Evolutionary conservation across 2,329 filamentous ascomycete genomes (phyloP).

Genomic region (Verticillium longisporum): DNA sequence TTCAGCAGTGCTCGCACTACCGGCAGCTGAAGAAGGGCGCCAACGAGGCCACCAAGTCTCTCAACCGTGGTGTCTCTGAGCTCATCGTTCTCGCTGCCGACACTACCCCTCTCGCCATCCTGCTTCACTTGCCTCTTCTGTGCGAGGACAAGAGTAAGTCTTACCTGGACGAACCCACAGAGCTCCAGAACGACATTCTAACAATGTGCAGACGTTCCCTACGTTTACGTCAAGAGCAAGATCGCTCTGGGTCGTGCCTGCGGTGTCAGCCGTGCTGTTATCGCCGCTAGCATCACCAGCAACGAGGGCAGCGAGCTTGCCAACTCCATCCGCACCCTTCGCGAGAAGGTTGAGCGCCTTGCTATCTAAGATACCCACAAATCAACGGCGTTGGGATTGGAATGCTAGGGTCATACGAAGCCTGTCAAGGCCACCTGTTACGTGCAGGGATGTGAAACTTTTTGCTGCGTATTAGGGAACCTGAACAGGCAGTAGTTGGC

Average conservation of each 20-base stretch:
- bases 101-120: constrained; percentile 78
- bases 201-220: constrained; percentile 52
- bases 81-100: constrained; percentile 86
- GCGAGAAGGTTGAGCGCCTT: constrained; percentile 92
- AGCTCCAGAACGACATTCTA: constrained; percentile 5
- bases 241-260: constrained; percentile 82
- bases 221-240: constrained; percentile 57
- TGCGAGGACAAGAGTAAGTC: constrained; percentile 67
- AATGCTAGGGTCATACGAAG: background rate
- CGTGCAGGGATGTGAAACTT: background rate
- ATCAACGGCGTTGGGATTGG: background rate
- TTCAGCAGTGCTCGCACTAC: constrained; percentile 64
- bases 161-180: background rate
- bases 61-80: constrained; percentile 87
- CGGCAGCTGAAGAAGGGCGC: constrained; percentile 84
- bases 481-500: background rate
- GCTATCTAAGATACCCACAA: constrained; percentile 62
- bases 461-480: background rate
- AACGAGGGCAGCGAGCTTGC: constrained; percentile 87
- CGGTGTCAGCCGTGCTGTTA: constrained; percentile 83
- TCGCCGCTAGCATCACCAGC: constrained; percentile 81
- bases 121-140: constrained; percentile 83
- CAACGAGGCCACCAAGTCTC: constrained; percentile 80
- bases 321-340: constrained; percentile 79
- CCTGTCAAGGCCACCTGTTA: background rate